Conservation (phyloP, 768 basidiomycete genomes). For the Wakefieldia striispora region DNA sequence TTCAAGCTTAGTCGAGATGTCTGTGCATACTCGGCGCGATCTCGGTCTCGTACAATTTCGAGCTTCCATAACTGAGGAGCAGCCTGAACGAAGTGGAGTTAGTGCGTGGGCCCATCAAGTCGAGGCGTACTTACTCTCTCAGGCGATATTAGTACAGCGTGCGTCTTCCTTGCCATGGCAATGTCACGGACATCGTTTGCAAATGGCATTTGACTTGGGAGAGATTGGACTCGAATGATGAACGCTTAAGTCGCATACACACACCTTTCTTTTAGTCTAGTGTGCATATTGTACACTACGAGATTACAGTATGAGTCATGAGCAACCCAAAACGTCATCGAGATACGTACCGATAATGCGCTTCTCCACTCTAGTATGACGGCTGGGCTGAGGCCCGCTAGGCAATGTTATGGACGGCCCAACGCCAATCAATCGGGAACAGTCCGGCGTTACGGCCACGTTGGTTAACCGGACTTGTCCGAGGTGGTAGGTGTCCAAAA, state of each 20-base stretch:
- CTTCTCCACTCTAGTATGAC: slow-evolving; percentile 50
- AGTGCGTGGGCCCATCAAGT: slow-evolving; percentile 10
- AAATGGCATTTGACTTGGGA: slow-evolving; percentile 49
- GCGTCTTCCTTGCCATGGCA: slow-evolving; percentile 43
- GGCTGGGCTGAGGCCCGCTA: slow-evolving; percentile 44
- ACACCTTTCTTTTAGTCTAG: slow-evolving; percentile 44
- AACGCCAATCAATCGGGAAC: slow-evolving; percentile 46
- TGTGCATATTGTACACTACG: slow-evolving; percentile 48
- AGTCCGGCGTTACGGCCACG: slow-evolving; percentile 48
- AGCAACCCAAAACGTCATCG: not conserved
- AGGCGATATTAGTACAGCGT: slow-evolving; percentile 42
- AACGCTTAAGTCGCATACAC: slow-evolving; percentile 12
- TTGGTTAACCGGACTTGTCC: slow-evolving; percentile 48
- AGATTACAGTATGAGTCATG: slow-evolving; percentile 2
- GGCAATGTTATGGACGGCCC: slow-evolving; percentile 44
- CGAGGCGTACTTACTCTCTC: slow-evolving; percentile 21
- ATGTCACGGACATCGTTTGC: slow-evolving; percentile 56
- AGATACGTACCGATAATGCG: slow-evolving; percentile 46
- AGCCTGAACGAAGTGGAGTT: slow-evolving; percentile 40
- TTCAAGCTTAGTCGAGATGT: slow-evolving; percentile 39
- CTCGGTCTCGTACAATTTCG: slow-evolving; percentile 55
- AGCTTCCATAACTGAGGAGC: slow-evolving; percentile 80
- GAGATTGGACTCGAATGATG: slow-evolving; percentile 10
- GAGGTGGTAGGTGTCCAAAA: slow-evolving; percentile 42
- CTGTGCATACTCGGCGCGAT: slow-evolving; percentile 35